Percentiles rank a stretch among this genome's conserved stretches.
Conservation (phyloP, 768 basidiomycete species). For the Suillus plorans region DNA sequence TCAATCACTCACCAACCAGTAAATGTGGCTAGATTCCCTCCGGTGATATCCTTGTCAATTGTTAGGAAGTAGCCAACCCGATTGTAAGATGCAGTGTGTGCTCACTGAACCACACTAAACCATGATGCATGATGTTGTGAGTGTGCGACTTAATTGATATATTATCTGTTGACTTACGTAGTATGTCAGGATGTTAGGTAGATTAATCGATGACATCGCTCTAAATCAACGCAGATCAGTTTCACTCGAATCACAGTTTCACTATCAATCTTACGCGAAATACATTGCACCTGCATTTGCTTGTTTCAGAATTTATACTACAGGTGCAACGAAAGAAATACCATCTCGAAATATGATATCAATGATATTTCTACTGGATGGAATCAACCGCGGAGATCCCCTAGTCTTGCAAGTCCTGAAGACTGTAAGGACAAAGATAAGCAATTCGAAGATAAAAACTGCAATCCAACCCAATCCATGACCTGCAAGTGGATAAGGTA, state of each 20-base stretch:
- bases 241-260: not conserved
- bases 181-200: not conserved
- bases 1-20: constrained; percentile 43
- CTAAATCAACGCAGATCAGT: not conserved
- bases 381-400: constrained; percentile 18
- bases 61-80: not conserved
- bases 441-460: constrained; percentile 48
- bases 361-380: constrained; percentile 34
- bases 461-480: constrained; percentile 48
- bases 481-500: constrained; percentile 15
- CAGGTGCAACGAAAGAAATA: constrained; percentile 22
- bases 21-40: constrained; percentile 49
- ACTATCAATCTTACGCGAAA: constrained; percentile 47
- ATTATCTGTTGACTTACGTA: not conserved
- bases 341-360: constrained; percentile 51
- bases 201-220: not conserved
- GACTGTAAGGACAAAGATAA: constrained; percentile 49
- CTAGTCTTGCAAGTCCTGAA: constrained; percentile 42
- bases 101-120: not conserved
- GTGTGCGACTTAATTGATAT: not conserved
- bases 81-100: not conserved
- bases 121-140: too few relatives aligned
- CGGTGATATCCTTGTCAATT: constrained; percentile 38
- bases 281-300: constrained; percentile 49
- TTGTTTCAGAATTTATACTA: not conserved